These are phyloP conservation scores for Rhytidiadelphus loreus DNA, from an alignment of 225 moss, liverwort and hornwort species.

Conservation along the genomic window DNA sequence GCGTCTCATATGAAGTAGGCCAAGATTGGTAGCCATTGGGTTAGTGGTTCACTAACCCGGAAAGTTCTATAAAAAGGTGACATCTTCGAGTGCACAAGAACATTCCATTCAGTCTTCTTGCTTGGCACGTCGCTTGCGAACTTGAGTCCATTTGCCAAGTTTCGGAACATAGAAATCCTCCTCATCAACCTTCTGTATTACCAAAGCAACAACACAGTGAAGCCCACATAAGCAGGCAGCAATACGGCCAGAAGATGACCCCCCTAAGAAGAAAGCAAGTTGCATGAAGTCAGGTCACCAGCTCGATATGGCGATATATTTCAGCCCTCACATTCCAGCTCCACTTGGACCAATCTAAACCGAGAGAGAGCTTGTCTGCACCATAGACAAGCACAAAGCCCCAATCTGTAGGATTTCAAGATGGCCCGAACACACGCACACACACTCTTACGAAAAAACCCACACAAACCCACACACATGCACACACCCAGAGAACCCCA, in stretches of 20 bases:
- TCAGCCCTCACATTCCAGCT: constrained; percentile 53
- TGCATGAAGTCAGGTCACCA: constrained; percentile 26
- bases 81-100: background rate
- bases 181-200: constrained; percentile 51
- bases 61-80: constrained; percentile 1
- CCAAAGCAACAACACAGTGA: constrained; percentile 28
- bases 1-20: background rate
- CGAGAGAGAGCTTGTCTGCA: constrained; percentile 99
- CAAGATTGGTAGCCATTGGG: background rate
- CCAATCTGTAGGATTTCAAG: constrained; percentile 63
- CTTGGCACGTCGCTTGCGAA: constrained; percentile 28
- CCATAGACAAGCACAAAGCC: constrained; percentile 76
- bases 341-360: constrained; percentile 85
- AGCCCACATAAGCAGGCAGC: constrained; percentile 53
- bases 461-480: background rate
- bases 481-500: background rate
- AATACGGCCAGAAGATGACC: constrained; percentile 28
- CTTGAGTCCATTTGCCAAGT: constrained; percentile 22
- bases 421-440: constrained; percentile 38
- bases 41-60: background rate
- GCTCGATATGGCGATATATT: constrained; percentile 17
- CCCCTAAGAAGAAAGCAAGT: constrained; percentile 40
- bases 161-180: constrained; percentile 56
- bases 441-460: background rate
- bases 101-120: constrained; percentile 25